Evolutionary conservation across 192 early-diverging fungal species (phyloP), one percentile per base, ranked within the genome.

Genomic region (Endogone sp.): DNA sequence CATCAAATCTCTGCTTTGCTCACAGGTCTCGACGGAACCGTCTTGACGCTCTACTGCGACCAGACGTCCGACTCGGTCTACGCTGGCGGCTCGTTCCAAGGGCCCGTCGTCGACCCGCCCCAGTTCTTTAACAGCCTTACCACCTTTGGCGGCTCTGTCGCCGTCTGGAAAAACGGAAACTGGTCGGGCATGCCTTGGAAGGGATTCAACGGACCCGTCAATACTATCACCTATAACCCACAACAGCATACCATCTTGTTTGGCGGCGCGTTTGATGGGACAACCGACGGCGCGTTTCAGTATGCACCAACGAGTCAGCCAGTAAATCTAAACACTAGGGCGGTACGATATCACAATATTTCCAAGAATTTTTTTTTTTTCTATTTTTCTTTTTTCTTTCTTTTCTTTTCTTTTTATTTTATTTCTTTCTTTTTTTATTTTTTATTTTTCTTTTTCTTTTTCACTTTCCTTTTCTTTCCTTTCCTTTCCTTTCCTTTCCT

Each of bases 171-270:
- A 20, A 31, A 63, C 3, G 78, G 75, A 21, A 49, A 26, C 0
- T 93, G 91, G 91, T 62, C 55, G 9, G 28, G 80, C 0, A 37
- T 91, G 10, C 86, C 91, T 28, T 91, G 87, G 74, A 84, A 84
- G 22, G 91, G 90, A 2, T 70, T 93, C 30, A 82, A 91, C 62
- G 90, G 89, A 0, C 82, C 86, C 0, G 87, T 93, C 2, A 81
- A 80, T 56, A 81, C 85, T 21, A 89, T 91, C 61, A 64, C 79
- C 16, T 72, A 76, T 37, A 74, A 83, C 31, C 56, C 66, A 23
- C 74, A 85, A 25, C 69, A 74, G 2, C 64, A 76, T 13, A 83
- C 82, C 1, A 71, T 91, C 28, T 89, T 85, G 70, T 89, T 90
- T 23, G 92, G 85, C 32, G 92, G 92, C 3, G 69, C 71, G 28